Percentiles rank a stretch among this genome's conserved stretches.
Conservation (phyloP, 2,329 filamentous ascomycete genomes). For the Colletotrichum falcatum region DNA sequence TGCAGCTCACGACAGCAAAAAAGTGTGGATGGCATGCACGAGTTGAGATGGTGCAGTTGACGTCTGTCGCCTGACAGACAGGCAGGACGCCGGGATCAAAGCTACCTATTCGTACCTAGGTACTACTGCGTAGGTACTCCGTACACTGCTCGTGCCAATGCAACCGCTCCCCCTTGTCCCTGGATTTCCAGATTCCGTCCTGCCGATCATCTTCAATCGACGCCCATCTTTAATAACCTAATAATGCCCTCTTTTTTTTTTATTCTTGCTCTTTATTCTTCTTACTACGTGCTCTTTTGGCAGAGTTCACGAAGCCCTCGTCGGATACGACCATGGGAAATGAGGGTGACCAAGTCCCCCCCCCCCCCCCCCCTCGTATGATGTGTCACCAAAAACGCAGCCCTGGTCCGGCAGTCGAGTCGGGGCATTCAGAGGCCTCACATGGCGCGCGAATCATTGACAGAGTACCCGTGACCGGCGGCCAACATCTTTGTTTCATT, state of each 20-base stretch:
- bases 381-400: no score
- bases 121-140: no score
- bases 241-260: no score
- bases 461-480: neutral
- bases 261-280: no score
- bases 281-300: neutral
- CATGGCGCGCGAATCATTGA: neutral
- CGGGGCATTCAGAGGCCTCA: neutral
- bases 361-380: no score
- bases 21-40: no score
- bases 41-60: conserved; percentile 2
- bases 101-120: neutral
- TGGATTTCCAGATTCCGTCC: neutral
- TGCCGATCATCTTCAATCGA: neutral
- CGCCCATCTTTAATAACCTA: neutral
- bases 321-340: conserved; percentile 14
- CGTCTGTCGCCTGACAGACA: no score
- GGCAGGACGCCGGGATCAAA: no score
- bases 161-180: no score
- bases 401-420: no score
- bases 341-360: conserved; percentile 6
- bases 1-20: no score
- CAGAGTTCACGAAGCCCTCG: neutral
- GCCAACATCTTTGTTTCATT: neutral
- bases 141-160: no score